These are phyloP conservation scores for Umbelopsis vinacea DNA, from an alignment of 192 early-diverging fungal species.

Conservation along the genomic window DNA sequence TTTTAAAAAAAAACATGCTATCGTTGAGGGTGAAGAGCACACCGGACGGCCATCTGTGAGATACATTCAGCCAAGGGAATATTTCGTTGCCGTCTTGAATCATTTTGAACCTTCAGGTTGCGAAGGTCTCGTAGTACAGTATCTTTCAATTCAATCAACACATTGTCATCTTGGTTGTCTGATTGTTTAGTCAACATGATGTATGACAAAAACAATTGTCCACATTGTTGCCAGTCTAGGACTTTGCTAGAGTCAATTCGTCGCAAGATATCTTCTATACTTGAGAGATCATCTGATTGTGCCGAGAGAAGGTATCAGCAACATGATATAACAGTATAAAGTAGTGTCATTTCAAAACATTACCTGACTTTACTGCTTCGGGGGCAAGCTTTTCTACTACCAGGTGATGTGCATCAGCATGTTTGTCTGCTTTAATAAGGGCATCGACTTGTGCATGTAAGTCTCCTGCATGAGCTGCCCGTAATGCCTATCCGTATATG, in stretches of 20 bases:
- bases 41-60: constrained; percentile 14
- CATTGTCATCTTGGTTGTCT: not conserved
- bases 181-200: not conserved
- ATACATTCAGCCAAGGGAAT: constrained; percentile 5
- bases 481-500: constrained; percentile 44
- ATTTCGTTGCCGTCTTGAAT: constrained; percentile 6
- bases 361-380: constrained; percentile 3
- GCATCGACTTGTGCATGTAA: constrained; percentile 40
- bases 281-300: not conserved
- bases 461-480: constrained; percentile 56
- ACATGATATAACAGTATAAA: no score
- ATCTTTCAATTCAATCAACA: constrained; percentile 2
- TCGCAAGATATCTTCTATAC: not conserved
- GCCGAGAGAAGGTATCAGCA: not conserved
- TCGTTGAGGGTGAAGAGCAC: constrained; percentile 3
- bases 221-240: constrained; percentile 8
- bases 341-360: not conserved
- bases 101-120: constrained; percentile 6
- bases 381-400: constrained; percentile 62
- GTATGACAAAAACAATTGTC: constrained; percentile 12
- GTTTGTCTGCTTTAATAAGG: constrained; percentile 51
- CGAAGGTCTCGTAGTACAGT: constrained; percentile 2
- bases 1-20: not conserved
- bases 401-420: constrained; percentile 51
- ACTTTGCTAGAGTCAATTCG: constrained; percentile 15